Conservation (phyloP, 495 filamentous ascomycete species). For the Neurospora sp. region DNA sequence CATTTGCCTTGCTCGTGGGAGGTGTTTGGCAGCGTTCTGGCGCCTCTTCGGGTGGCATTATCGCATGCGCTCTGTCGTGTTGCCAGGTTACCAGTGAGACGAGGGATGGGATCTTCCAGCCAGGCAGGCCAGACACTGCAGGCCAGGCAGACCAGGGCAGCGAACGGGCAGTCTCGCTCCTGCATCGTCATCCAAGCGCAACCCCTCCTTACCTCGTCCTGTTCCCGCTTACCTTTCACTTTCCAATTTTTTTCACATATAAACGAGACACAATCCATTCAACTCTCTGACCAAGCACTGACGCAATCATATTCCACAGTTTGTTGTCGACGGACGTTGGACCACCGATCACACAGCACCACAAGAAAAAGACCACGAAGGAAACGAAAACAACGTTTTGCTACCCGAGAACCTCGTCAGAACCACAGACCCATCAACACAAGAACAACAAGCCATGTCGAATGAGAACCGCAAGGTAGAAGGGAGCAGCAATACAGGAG, state of each 20-base stretch:
- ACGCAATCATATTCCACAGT: constrained; percentile 39
- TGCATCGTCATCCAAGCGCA: not conserved
- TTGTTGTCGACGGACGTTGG: constrained; percentile 88
- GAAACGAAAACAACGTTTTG: constrained; percentile 86
- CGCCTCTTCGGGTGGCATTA: not conserved
- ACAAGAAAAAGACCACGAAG: constrained; percentile 63
- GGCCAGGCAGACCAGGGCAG: not conserved
- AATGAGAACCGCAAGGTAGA: not conserved
- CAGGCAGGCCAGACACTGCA: not conserved
- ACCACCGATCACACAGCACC: constrained; percentile 66
- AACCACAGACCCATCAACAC: constrained; percentile 1
- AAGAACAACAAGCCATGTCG: not conserved
- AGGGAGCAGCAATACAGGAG: constrained; percentile 7
- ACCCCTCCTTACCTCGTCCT: not conserved
- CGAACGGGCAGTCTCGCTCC: not conserved
- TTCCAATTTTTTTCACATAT: not conserved
- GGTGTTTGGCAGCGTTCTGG: not conserved
- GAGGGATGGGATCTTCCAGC: not conserved
- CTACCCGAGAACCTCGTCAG: constrained; percentile 57
- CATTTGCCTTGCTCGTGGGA: not conserved
- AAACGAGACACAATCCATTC: not conserved
- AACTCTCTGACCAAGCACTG: not conserved
- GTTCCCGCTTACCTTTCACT: not conserved
- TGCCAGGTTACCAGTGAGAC: not conserved
- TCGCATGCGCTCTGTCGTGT: not conserved